Conservation (phyloP, 805 yeast species). For the Ogataea nitratoaversa region DNA sequence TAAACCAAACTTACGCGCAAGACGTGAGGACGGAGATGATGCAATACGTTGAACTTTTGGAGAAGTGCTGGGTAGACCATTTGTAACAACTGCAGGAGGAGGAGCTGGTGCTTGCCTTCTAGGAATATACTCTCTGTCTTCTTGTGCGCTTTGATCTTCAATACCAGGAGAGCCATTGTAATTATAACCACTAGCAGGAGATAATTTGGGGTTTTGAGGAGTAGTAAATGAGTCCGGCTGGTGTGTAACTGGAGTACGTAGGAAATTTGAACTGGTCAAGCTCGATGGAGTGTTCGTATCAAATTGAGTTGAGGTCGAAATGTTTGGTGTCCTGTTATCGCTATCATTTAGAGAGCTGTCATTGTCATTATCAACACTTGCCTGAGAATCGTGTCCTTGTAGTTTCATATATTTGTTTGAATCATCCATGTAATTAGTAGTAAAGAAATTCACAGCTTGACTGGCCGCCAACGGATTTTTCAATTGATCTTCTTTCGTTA, state of each 20-base stretch:
- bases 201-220: background rate
- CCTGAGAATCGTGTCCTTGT: constrained; percentile 15
- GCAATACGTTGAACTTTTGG: background rate
- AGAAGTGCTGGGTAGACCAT: constrained; percentile 4
- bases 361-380: constrained; percentile 20
- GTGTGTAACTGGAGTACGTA: constrained; percentile 8
- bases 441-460: constrained; percentile 28
- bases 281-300: constrained; percentile 14
- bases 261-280: constrained; percentile 7
- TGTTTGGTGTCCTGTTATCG: constrained; percentile 17
- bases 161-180: constrained; percentile 1
- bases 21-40: background rate
- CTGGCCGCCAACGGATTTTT: constrained; percentile 88
- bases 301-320: constrained; percentile 10
- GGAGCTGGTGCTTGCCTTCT: constrained; percentile 35
- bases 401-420: constrained; percentile 29
- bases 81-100: constrained; percentile 17
- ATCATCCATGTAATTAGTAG: constrained; percentile 20
- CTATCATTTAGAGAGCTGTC: constrained; percentile 15
- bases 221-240: constrained; percentile 8
- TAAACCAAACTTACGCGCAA: background rate
- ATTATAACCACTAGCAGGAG: background rate
- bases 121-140: constrained; percentile 29
- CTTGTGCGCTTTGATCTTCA: background rate
- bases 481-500: constrained; percentile 81